Base-by-base conservation (phyloP, 768 basidiomycete species). In the Mycena leptocephala region DNA sequence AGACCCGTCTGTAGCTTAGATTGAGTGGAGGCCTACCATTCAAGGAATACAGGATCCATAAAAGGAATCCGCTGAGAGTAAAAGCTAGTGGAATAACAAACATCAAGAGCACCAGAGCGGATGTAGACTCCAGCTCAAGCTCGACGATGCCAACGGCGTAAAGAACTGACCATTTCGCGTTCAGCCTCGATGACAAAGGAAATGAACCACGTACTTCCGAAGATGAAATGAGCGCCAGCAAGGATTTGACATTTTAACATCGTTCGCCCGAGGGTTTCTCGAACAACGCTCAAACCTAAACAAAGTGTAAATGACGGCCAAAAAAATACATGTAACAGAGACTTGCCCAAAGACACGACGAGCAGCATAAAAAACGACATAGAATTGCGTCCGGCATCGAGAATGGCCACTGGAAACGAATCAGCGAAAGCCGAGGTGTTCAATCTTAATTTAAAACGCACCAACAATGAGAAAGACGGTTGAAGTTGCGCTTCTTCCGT, bases 121-220 rank as follows among this genome's bases (percentile, higher is more conserved):
- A 96, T 0, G 97, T 96, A 26, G 95, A 95, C 83, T 99, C 97
- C 39, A 99, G 89, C 79, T 96, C 93, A 32, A 99, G 91, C 83
- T 97, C 93, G 53, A 98, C 98, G 48, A 98, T 97, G 24, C 98
- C 98, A 66, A 99, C 92, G 10, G 96, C 95, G 82, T 99, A 99
- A 53, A 99, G 85, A 39, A 97, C 95, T 96, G 75, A 20, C 2
- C 18, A 53, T 32, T 62, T 61, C 46, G 53, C 32, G 72, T 30
- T 33, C 64, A 58, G 18, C 26, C 28, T 26, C n/a, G 22, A 13
- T 28, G 30, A 76, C 30, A 66, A 41, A 8, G 43, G n/a, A 46
- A 35, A 33, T 35, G 48, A 28, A 48, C 39, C n/a, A 86, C 94
- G 76, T 83, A 98, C 98, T 96, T 83, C 97, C 97, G 81, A 99